Conservation (phyloP, 2,329 filamentous ascomycete genomes). For the Diplodia intermedia region DNA sequence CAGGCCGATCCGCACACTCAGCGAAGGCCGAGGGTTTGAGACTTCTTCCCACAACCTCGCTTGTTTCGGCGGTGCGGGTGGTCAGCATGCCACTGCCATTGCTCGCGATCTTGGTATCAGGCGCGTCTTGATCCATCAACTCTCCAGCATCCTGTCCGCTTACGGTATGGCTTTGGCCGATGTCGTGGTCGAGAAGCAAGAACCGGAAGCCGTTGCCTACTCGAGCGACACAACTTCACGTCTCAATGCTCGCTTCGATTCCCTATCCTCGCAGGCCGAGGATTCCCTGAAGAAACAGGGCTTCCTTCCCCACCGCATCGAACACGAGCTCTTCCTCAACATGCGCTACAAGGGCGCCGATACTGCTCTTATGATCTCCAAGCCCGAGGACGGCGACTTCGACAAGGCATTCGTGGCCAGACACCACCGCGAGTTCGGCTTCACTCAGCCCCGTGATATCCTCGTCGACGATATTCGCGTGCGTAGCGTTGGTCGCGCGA, state of each 20-base stretch:
- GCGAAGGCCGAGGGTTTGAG: conserved; percentile 41
- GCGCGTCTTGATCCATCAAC: conserved; percentile 54
- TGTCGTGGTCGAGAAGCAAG: conserved; percentile 67
- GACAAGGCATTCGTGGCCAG: conserved; percentile 45
- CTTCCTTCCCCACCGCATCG: conserved; percentile 50
- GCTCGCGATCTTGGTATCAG: conserved; percentile 54
- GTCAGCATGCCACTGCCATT: conserved; percentile 52
- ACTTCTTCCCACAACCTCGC: conserved; percentile 40
- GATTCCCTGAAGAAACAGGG: conserved; percentile 70
- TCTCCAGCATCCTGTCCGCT: conserved; percentile 57
- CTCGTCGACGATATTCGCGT: conserved; percentile 30
- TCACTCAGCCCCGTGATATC: conserved; percentile 50
- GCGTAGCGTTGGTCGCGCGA: conserved; percentile 71
- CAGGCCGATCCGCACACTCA: conserved; percentile 41
- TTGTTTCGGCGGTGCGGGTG: conserved; percentile 47
- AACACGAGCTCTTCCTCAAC: conserved; percentile 51
- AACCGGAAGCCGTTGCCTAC: conserved; percentile 70
- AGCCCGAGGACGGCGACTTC: conserved; percentile 45
- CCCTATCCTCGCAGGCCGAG: conserved; percentile 35
- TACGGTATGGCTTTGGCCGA: conserved; percentile 51
- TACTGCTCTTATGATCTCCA: conserved; percentile 53
- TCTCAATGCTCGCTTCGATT: conserved; percentile 64
- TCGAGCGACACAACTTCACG: background rate
- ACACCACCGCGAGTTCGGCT: conserved; percentile 54
- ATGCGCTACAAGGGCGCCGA: conserved; percentile 55